Evolutionary conservation across 2,329 filamentous ascomycete species (phyloP), one percentile per base, ranked within the genome.

Genomic region (Sporothrix inflata): DNA sequence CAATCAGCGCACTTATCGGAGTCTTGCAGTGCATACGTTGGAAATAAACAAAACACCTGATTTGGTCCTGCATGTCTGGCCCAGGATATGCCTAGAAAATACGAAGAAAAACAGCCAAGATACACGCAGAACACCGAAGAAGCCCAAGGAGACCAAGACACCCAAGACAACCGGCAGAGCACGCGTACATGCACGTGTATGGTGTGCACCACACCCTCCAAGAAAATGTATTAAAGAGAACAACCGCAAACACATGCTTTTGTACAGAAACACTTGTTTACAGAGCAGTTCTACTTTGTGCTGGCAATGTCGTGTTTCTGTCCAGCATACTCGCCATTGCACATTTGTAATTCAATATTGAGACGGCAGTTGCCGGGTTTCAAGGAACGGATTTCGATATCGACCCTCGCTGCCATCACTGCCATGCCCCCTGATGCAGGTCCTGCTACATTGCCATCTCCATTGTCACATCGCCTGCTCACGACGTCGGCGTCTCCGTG

Each of bases 401-500:
- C 8, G 49, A 6, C 30, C 6, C n/a, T 27, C 4, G 27, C 8
- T 24, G 4, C 21, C 21, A 27, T 57, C 12, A 30, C 24, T 30
- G 51, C 3, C 30, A 34, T 34, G 30, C 30, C 30, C 30, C 30
- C 30, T 34, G 30, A 3, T 34, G 30, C 30, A 34, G 30, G 30
- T 34, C 30, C 30, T 6, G 30, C 30, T 34, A 34, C 30, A 34
- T 11, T 34, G 14, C 7, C 24, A 4, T 14, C 24, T 34, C 24
- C 53, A 34, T 34, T 34, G 14, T 19, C 27, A 57, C 14, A 57
- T 57, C 27, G 53, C 24, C 14, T 9, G 16, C 27, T 57, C 53
- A 57, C 27, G 65, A 40, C 27, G 65, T 38, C 27, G 65, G 27
- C 11, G 47, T 68, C 65, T 68, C 27, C 38, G 30, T 45, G n/a